These are phyloP conservation scores for Rhizopus arrhizus DNA, from an alignment of 371 early-diverging fungal genomes.

Conservation along the genomic window DNA sequence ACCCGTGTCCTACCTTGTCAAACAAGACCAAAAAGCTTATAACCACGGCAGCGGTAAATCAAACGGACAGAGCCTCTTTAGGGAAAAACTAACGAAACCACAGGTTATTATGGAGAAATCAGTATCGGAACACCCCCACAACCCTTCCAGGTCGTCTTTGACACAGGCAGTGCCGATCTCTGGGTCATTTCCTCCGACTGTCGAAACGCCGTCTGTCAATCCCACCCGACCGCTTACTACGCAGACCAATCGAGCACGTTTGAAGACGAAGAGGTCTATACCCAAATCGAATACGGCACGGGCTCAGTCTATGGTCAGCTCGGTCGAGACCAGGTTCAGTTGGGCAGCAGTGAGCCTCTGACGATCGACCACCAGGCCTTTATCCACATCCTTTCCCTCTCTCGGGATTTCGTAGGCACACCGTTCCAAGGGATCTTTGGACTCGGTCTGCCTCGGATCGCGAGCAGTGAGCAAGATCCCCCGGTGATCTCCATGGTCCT, in stretches of 20 bases:
- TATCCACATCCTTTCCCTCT: conserved; percentile 57
- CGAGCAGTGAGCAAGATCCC: conserved; percentile 42
- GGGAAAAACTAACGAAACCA: background rate
- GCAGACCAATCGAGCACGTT: conserved; percentile 18
- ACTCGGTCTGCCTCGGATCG: conserved; percentile 61
- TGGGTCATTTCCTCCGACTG: conserved; percentile 95
- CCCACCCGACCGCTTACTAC: conserved; percentile 18
- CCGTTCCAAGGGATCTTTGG: conserved; percentile 76
- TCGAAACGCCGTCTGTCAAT: conserved; percentile 60
- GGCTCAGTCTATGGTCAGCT: conserved; percentile 57
- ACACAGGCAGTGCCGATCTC: conserved; percentile 76
- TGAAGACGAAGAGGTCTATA: conserved; percentile 10
- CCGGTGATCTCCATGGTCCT: conserved; percentile 75
- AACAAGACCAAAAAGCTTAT: conserved; percentile 42
- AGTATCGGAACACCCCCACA: conserved; percentile 72
- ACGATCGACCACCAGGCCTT: conserved; percentile 49
- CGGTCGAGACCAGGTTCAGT: conserved; percentile 51
- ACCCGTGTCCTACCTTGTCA: conserved; percentile 11
- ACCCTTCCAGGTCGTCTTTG: conserved; percentile 68
- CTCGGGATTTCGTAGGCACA: conserved; percentile 57
- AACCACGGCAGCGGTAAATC: conserved; percentile 46
- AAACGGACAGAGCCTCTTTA: background rate
- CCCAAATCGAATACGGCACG: conserved; percentile 69
- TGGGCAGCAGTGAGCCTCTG: conserved; percentile 44
- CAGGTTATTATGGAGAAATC: conserved; percentile 67